Evolutionary conservation across 139 green algal genomes (phyloP), one percentile per base, ranked within the genome.

Genomic region (Edaphochlamys debaryana): DNA sequence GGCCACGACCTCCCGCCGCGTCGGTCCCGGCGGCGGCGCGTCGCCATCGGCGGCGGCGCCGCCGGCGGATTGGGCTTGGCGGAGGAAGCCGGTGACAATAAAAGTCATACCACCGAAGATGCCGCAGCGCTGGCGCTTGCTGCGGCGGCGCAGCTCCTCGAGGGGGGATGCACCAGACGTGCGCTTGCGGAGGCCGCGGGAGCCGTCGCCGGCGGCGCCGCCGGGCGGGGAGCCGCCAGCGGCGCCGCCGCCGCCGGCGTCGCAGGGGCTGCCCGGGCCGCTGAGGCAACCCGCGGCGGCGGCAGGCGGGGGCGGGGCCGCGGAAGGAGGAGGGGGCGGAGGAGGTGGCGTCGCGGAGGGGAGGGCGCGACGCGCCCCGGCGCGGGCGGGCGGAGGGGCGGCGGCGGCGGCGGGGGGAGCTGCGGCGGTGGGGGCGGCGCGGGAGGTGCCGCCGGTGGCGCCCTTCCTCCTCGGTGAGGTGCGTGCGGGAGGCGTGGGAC

Each of bases 51-150:
- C 41, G 0, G 60, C 42, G 40, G 38, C 40, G 74, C 40, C 74
- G 41, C 22, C 8, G 62, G 40, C 45, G 19, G 32, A 4, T 1
- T 32, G 23, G 4, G 41, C 32, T 29, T 66, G 48, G 22, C 75
- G 75, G 1, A 25, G 7, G 42, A 84, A 76, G 50, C 78, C 78
- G 5, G 78, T 84, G 22, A 84, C 37, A 4, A 84, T 15, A 60
- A 84, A 84, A 17, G 66, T 68, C n/a, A 84, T 20, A 48, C 78
- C 48, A 36, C 78, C 78, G 37, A 84, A 84, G 9, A 76, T 32
- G 37, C 66, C 36, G 66, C 50, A 77, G 48, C 66, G 66, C 67
- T 77, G 66, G n/a, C 78, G 78, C 67, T 84, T 84, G 42, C 29
- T 30, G 48, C 78, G 66, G 34, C 42, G 66, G 36, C 36, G 48